Conservation (phyloP, 257 asterid genomes). For the Nicotiana noctiflora region DNA sequence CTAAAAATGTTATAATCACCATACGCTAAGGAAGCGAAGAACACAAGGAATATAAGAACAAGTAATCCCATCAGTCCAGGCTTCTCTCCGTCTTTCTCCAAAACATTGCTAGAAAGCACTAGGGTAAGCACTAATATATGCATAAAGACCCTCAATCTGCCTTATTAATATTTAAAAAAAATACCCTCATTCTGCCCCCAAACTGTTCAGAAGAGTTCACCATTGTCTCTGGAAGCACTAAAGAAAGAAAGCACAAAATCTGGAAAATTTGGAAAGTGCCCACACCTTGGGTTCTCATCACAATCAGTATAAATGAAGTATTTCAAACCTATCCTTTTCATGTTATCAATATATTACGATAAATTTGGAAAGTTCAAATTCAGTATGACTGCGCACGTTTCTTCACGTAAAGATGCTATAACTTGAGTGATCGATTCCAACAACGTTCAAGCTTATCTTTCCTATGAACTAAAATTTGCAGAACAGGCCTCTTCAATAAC, state of each 20-base stretch:
- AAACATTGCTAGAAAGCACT: background rate
- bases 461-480: background rate
- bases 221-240: background rate
- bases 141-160: background rate
- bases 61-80: background rate
- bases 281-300: background rate
- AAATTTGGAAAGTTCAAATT: background rate
- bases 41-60: background rate
- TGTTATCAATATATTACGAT: background rate
- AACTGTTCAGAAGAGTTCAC: background rate
- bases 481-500: background rate
- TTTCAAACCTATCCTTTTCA: background rate
- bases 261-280: no score
- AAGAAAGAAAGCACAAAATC: background rate
- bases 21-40: background rate
- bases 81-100: background rate
- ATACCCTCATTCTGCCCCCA: background rate
- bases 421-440: background rate
- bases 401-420: background rate
- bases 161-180: background rate
- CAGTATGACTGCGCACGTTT: background rate
- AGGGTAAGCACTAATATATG: background rate
- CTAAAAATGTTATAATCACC: background rate
- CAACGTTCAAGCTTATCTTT: background rate
- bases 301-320: background rate